Evolutionary conservation across 1,139 yeast species (phyloP).

Genomic region (Yamadazyma siamensis): DNA sequence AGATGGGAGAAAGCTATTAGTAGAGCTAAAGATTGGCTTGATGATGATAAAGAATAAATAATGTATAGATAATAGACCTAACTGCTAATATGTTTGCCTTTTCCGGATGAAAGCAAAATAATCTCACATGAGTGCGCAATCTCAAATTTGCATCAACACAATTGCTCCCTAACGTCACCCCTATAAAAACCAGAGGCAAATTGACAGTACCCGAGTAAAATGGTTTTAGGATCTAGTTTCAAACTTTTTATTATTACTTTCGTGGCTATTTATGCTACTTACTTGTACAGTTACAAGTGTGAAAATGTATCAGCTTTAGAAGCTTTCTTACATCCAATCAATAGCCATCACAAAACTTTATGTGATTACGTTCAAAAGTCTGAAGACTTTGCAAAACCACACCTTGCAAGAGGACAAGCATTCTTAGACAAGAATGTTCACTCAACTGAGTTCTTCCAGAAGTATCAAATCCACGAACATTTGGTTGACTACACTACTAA

Average conservation of each 20-base stretch:
- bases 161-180: too few species aligned
- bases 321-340: conserved; percentile 39
- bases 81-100: too few species aligned
- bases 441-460: conserved; percentile 32
- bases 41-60: conserved; percentile 23
- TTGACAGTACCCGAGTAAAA: conserved; percentile 1
- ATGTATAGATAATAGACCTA: too few species aligned
- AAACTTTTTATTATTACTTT: conserved; percentile 28
- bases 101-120: too few species aligned
- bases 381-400: conserved; percentile 29
- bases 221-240: conserved; percentile 10
- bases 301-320: conserved; percentile 30
- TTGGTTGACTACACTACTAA: conserved; percentile 16
- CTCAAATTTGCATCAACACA: conserved; percentile 2
- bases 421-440: conserved; percentile 38
- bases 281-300: conserved; percentile 43
- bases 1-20: conserved; percentile 82
- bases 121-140: conserved; percentile 3
- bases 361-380: conserved; percentile 36
- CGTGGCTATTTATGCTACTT: conserved; percentile 32
- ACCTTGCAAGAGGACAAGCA: conserved; percentile 21
- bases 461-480: conserved; percentile 32
- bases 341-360: conserved; percentile 31
- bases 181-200: too few species aligned
- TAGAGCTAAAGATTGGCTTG: conserved; percentile 77